phyloP scores from a whole-genome alignment of 106 monocot species.

The Agapanthus africanus region DNA sequence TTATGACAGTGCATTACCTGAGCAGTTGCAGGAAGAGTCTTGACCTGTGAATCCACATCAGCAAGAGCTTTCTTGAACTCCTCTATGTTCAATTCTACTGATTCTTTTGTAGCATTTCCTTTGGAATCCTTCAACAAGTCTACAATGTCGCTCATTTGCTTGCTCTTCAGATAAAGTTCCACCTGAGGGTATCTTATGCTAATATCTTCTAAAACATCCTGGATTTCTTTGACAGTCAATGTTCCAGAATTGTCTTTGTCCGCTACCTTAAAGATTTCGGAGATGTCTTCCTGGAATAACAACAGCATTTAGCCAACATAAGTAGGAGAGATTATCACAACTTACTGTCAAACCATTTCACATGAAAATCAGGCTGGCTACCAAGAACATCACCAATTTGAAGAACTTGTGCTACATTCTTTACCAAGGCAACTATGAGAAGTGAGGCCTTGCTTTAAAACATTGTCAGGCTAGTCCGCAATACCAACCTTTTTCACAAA shows the following conservation, averaged over 20 bases:
- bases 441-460: too few species aligned
- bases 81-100: constrained; percentile 41
- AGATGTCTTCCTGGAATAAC: constrained; percentile 45
- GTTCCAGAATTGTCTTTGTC: constrained; percentile 64
- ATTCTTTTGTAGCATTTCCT: constrained; percentile 28
- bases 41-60: constrained; percentile 44
- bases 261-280: constrained; percentile 48
- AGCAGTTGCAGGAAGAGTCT: constrained; percentile 57
- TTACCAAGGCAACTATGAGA: too few species aligned
- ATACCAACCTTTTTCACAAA: too few species aligned
- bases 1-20: constrained; percentile 35
- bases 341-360: too few species aligned
- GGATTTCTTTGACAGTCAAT: constrained; percentile 55
- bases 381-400: too few species aligned
- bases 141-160: constrained; percentile 32
- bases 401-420: too few species aligned
- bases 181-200: constrained; percentile 38
- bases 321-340: too few species aligned
- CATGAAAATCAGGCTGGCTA: too few species aligned
- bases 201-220: constrained; percentile 53
- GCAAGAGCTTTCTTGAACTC: constrained; percentile 50
- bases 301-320: too few species aligned
- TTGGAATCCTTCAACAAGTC: constrained; percentile 35
- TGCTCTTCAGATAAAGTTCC: constrained; percentile 42
- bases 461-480: too few species aligned